phyloP scores from a whole-genome alignment of 2,329 filamentous ascomycete species.

The Parastagonospora nodorum region DNA sequence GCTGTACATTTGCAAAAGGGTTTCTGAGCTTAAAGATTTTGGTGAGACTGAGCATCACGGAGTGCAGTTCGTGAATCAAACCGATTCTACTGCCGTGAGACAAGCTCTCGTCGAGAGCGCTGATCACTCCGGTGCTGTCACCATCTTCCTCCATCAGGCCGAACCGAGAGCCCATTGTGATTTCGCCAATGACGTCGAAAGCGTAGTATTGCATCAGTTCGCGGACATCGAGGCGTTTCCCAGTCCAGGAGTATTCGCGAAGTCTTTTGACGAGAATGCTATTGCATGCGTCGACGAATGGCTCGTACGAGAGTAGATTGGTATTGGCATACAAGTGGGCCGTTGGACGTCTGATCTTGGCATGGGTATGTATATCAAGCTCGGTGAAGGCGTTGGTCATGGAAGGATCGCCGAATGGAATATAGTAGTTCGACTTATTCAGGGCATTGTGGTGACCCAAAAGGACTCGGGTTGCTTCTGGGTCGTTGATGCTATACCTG shows the following conservation, averaged over 20 bases:
- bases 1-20: background rate
- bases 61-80: slow-evolving; percentile 9
- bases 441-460: slow-evolving; percentile 12
- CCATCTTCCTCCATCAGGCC: slow-evolving; percentile 18
- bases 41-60: background rate
- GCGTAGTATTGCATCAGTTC: slow-evolving; percentile 56
- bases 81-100: background rate
- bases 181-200: slow-evolving; percentile 59
- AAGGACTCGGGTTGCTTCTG: slow-evolving; percentile 10
- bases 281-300: slow-evolving; percentile 46
- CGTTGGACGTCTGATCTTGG: slow-evolving; percentile 41
- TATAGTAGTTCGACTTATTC: slow-evolving; percentile 30
- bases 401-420: slow-evolving; percentile 18
- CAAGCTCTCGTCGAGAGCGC: slow-evolving; percentile 1
- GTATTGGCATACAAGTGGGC: slow-evolving; percentile 47
- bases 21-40: background rate
- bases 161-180: slow-evolving; percentile 48
- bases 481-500: slow-evolving; percentile 17
- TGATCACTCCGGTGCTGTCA: slow-evolving; percentile 10
- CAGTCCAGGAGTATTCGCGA: slow-evolving; percentile 22
- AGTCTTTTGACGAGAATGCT: slow-evolving; percentile 39
- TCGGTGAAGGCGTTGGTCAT: slow-evolving; percentile 46
- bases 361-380: slow-evolving; percentile 40
- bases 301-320: slow-evolving; percentile 45
- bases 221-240: slow-evolving; percentile 45